phyloP scores from a whole-genome alignment of 1,284 basidiomycete genomes.

The Porphyrellus sp. region DNA sequence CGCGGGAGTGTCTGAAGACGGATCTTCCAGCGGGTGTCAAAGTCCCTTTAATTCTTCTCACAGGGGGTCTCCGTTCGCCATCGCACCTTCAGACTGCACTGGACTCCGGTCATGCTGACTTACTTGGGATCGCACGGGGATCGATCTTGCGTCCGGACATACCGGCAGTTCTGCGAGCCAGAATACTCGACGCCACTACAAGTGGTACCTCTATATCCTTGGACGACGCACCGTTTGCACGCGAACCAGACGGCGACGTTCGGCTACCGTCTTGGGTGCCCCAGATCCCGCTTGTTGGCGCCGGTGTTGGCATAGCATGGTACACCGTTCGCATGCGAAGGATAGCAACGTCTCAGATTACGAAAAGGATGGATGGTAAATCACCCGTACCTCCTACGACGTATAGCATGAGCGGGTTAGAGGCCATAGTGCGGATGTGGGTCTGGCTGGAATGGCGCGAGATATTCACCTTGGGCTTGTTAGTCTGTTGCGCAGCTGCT shows the following conservation, averaged over 20 bases:
- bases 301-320: slow-evolving; percentile 55
- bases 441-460: slow-evolving; percentile 34
- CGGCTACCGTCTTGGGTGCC: slow-evolving; percentile 35
- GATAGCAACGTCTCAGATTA: slow-evolving; percentile 38
- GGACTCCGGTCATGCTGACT: slow-evolving; percentile 54
- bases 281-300: slow-evolving; percentile 53
- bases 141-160: slow-evolving; percentile 65
- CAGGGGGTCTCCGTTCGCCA: slow-evolving; percentile 73
- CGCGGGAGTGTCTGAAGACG: slow-evolving; percentile 45
- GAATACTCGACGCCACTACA: slow-evolving; percentile 10
- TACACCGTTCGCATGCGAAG: slow-evolving; percentile 52
- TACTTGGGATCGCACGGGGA: slow-evolving; percentile 75
- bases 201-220: slow-evolving; percentile 14
- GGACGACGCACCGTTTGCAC: slow-evolving; percentile 36
- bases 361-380: neutral
- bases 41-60: slow-evolving; percentile 69
- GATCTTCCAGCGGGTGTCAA: slow-evolving; percentile 29
- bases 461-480: slow-evolving; percentile 1
- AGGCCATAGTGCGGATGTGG: slow-evolving; percentile 44
- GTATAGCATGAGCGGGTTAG: slow-evolving; percentile 37
- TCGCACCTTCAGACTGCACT: slow-evolving; percentile 57
- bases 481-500: slow-evolving; percentile 3
- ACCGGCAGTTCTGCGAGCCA: slow-evolving; percentile 41
- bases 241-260: slow-evolving; percentile 37
- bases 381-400: slow-evolving; percentile 21